Base-by-base conservation (phyloP, 768 basidiomycete genomes). In the Galerina sulciceps region DNA sequence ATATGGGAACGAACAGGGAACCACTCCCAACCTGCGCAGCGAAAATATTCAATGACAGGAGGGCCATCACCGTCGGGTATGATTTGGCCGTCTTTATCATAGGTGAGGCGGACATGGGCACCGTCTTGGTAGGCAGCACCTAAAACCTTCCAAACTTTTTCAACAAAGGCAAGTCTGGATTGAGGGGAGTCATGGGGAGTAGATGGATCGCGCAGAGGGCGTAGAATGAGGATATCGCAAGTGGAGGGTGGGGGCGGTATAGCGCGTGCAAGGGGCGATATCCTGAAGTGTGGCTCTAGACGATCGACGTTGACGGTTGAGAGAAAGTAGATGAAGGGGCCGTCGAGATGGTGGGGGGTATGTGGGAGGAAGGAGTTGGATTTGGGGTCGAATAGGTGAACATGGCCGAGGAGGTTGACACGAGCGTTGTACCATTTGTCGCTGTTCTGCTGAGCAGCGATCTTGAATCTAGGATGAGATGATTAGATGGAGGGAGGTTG, bases 1-100 rank as follows among this genome's bases (percentile, higher is more conserved):
- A 44, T n/a, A 34, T 22, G 10, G 18, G 44, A 31, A 76, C 86
- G 67, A 67, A 94, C 93, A 17, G 94, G 95, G 41, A 77, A 78
- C 95, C 95, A 97, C 63, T 90, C 87, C 88, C 94, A 96, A 6
- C 88, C 88, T 14, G 82, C 84, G 63, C 87, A 90, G 22, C 94
- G 81, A 50, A 88, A 79, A 65, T 91, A 91, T 71, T 97, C 95
- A 0, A 93, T 85, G 4, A 93, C 83, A 0, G 75, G 61, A 14
- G 76, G 76, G 11, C 88, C 85, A 6, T 76, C 73, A 10, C 77
- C 79, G n/a, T 76, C 76, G 0, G 72, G 59, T 1, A 66, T 73
- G 23, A 80, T 70, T 45, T 76, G 66, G 11, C 84, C 85, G 5
- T 76, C 71, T 14, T 65, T 69, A 6, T 70, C 72, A 66, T 92